Evolutionary conservation across 2,329 filamentous ascomycete species (phyloP).

Genomic region (Aspergillus novoparasiticus): DNA sequence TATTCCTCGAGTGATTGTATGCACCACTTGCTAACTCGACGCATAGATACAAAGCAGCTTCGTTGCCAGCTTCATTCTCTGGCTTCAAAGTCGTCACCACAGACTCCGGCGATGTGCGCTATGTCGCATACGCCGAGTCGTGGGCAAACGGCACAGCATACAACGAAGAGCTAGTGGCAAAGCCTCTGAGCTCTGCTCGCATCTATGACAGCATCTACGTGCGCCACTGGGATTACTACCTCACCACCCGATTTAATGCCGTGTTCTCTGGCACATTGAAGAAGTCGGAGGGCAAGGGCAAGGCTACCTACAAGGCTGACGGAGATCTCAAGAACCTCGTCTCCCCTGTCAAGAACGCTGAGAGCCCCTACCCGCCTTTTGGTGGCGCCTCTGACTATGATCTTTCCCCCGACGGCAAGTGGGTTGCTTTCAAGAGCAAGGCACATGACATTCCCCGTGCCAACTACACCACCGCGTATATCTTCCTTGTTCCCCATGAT

Average conservation of each 20-base stretch:
- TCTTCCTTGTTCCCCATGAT: constrained; percentile 71
- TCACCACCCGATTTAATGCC: constrained; percentile 67
- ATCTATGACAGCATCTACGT: constrained; percentile 77
- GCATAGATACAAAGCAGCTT: constrained; percentile 42
- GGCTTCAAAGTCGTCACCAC: constrained; percentile 43
- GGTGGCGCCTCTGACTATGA: constrained; percentile 82
- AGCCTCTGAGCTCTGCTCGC: constrained; percentile 65
- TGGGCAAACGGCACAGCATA: constrained; percentile 70
- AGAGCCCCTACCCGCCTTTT: constrained; percentile 61
- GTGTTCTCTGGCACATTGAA: constrained; percentile 71
- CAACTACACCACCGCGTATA: constrained; percentile 77
- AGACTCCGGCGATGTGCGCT: constrained; percentile 50
- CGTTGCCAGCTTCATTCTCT: constrained; percentile 39
- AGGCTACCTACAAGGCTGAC: constrained; percentile 47
- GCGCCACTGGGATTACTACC: constrained; percentile 81
- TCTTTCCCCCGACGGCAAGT: constrained; percentile 47
- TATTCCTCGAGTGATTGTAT: not conserved
- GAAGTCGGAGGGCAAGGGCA: constrained; percentile 34
- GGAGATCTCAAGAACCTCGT: constrained; percentile 57
- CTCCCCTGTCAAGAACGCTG: constrained; percentile 46
- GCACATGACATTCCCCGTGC: constrained; percentile 44
- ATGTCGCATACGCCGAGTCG: constrained; percentile 61
- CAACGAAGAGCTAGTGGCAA: constrained; percentile 63
- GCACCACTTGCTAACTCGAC: not conserved
- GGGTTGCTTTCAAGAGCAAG: constrained; percentile 47